These are phyloP conservation scores for Tricholoma bakamatsutake DNA, from an alignment of 768 basidiomycete genomes.

Conservation along the genomic window DNA sequence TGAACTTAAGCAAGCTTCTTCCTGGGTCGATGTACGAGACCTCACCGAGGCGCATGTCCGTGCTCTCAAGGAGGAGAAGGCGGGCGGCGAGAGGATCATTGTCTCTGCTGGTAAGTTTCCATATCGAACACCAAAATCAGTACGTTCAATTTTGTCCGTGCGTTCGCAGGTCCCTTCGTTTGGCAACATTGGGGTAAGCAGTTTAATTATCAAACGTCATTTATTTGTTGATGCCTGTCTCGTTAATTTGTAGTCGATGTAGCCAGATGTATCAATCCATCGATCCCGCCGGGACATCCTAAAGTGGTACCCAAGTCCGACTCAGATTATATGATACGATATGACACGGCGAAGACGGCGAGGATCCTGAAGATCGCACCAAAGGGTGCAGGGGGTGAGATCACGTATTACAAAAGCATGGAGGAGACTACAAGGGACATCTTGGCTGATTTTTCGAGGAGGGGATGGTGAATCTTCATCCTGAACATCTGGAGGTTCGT, in stretches of 20 bases:
- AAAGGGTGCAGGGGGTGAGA: slow-evolving; percentile 34
- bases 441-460: neutral
- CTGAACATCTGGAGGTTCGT: too few species aligned
- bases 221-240: neutral
- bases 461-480: neutral
- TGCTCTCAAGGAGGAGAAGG: slow-evolving; percentile 45
- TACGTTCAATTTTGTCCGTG: neutral
- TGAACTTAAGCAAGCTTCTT: slow-evolving; percentile 15
- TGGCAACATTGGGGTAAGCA: slow-evolving; percentile 21
- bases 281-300: neutral
- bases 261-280: neutral
- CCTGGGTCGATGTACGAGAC: slow-evolving; percentile 52
- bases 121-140: neutral
- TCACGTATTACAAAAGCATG: slow-evolving; percentile 7
- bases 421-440: neutral
- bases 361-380: slow-evolving; percentile 34
- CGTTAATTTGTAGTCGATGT: neutral
- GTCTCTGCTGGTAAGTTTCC: slow-evolving; percentile 21
- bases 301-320: neutral
- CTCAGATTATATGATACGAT: neutral
- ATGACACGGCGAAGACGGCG: neutral
- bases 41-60: slow-evolving; percentile 49
- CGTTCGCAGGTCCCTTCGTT: slow-evolving; percentile 7
- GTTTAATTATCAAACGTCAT: neutral
- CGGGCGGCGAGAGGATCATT: slow-evolving; percentile 55